Conservation (phyloP, 345 rosid genomes). For the Balakata baccata region DNA sequence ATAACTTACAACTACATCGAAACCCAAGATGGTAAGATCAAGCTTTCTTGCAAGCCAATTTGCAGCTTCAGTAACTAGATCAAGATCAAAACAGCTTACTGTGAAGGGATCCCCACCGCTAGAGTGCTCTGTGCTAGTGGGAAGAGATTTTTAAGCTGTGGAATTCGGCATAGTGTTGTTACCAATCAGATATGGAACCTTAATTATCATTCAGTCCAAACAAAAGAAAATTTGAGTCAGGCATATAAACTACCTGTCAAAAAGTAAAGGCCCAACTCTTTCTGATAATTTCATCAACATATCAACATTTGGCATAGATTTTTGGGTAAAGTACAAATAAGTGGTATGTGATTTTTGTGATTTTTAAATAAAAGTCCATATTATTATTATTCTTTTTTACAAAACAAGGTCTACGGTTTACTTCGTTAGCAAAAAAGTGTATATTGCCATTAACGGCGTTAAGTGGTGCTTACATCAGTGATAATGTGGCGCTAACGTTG, state of each 20-base stretch:
- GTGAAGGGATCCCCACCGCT: slow-evolving; percentile 20
- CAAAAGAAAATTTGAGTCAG: background rate
- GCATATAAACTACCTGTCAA: slow-evolving; percentile 60
- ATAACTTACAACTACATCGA: slow-evolving; percentile 72
- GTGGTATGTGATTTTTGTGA: no score
- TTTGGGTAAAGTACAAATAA: no score
- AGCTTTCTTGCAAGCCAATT: slow-evolving; percentile 66
- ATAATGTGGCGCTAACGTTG: no score
- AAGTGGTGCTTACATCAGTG: no score
- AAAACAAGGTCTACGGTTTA: no score
- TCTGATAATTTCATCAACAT: slow-evolving; percentile 47
- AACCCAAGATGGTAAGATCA: slow-evolving; percentile 83
- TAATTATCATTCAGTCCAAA: slow-evolving; percentile 16
- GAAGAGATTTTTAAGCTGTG: slow-evolving; percentile 88
- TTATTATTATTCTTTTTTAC: no score
- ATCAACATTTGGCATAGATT: slow-evolving; percentile 65
- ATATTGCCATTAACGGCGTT: no score
- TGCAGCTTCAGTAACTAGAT: slow-evolving; percentile 64
- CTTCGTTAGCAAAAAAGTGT: no score
- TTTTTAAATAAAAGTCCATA: no score
- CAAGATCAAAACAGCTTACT: slow-evolving; percentile 45
- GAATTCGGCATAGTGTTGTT: background rate
- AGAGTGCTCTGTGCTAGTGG: slow-evolving; percentile 31
- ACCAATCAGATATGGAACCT: background rate
- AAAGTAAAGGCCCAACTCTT: slow-evolving; percentile 53